A percentile compares a stretch with the other conserved stretches of the same genome.
phyloP scores from a whole-genome alignment of 306 rosid genomes.

The Mucuna pruriens region DNA sequence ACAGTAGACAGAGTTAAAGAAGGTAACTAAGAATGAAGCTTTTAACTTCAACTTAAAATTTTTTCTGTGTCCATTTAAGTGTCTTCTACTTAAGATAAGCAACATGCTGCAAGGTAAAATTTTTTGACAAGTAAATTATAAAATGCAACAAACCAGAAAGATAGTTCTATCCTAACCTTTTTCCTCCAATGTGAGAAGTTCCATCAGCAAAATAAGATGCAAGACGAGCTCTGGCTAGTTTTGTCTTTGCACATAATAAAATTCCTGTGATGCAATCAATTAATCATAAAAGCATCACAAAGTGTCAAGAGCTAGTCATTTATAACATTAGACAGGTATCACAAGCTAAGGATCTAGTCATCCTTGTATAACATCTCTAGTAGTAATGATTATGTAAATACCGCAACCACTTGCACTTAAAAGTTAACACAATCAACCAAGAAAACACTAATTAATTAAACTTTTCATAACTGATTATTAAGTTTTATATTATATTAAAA shows the following conservation, averaged over 20 bases:
- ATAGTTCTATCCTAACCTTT: conserved; percentile 57
- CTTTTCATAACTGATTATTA: neutral
- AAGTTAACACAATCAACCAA: neutral
- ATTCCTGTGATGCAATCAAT: conserved; percentile 55
- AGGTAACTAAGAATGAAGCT: conserved; percentile 9
- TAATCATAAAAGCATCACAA: conserved; percentile 34
- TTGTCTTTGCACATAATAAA: conserved; percentile 93
- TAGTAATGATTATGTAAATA: conserved; percentile 8
- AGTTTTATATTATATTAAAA: conserved; percentile 13
- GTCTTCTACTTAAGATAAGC: neutral
- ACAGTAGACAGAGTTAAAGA: conserved; percentile 13
- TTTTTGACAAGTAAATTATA: neutral
- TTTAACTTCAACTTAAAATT: neutral
- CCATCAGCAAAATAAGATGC: conserved; percentile 91
- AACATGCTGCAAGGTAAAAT: neutral
- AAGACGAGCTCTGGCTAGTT: conserved; percentile 69
- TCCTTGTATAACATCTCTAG: neutral
- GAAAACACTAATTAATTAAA: conserved; percentile 14
- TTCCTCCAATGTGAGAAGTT: conserved; percentile 61
- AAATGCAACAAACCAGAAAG: conserved; percentile 21
- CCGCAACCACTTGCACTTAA: conserved; percentile 14
- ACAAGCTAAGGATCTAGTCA: conserved; percentile 19
- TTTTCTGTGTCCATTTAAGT: neutral
- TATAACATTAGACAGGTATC: conserved; percentile 12
- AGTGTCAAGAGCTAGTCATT: neutral